These are phyloP conservation scores for Scalesia atractyloides DNA, from an alignment of 129 eudicot genomes.

Conservation along the genomic window DNA sequence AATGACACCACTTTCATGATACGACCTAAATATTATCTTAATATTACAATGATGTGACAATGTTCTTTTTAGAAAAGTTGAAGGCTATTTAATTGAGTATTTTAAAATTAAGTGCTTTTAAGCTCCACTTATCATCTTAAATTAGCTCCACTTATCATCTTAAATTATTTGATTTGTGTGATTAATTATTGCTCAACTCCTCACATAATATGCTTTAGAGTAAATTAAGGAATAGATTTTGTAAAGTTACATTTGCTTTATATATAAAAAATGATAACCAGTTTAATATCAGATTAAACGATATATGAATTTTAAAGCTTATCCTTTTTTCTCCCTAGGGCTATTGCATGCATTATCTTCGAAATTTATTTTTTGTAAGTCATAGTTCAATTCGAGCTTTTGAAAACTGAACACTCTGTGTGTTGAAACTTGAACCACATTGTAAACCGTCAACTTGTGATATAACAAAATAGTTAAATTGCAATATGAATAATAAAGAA, in stretches of 20 bases:
- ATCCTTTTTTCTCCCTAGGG: too few species aligned
- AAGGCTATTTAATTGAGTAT: not conserved
- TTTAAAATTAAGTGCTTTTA: not conserved
- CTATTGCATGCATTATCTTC: too few species aligned
- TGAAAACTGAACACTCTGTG: too few species aligned
- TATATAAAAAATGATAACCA: too few species aligned
- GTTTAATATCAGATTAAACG: too few species aligned
- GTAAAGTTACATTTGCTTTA: not conserved
- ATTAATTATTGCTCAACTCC: not conserved
- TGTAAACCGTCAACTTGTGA: too few species aligned
- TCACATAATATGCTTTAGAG: not conserved
- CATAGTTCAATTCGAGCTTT: too few species aligned
- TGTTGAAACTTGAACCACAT: too few species aligned
- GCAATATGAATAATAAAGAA: too few species aligned
- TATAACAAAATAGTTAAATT: too few species aligned
- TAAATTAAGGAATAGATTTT: not conserved
- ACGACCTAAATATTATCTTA: not conserved
- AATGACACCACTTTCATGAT: not conserved
- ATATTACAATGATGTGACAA: not conserved
- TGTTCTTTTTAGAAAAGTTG: not conserved
- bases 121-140: conserved; percentile 9
- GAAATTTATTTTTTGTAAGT: too few species aligned
- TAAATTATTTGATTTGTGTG: not conserved
- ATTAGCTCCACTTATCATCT: conserved; percentile 8
- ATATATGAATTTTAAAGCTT: too few species aligned